Evolutionary conservation across 495 filamentous ascomycete genomes (phyloP), one percentile per base, ranked within the genome.

Genomic region (Penicillium angulare): DNA sequence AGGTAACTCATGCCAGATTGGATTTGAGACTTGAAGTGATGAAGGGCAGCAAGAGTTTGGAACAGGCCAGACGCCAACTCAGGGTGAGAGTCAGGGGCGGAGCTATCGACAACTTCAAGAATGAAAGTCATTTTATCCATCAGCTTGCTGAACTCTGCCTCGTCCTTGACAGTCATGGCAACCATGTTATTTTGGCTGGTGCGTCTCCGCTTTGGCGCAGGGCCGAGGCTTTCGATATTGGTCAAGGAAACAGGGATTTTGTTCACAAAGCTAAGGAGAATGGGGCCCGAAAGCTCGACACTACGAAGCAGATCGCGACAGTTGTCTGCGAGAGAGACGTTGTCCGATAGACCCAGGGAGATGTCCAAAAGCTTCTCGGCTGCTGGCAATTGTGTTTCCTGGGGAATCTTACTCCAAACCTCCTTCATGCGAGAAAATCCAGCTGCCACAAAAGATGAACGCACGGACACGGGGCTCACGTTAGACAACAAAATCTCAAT

Each of bases 1-100:
- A 98, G 77, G 68, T 97, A 97, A 5, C 86, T 89, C 50, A 96
- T 77, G 53, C 91, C 88, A 1, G 88, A 88, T 27, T 78, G 77
- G 15, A 87, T 78, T 44, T 87, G 78, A 2, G 79, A 73, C 59
- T 87, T 86, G 61, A 88, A 87, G 52, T 87, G 84, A 39, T 93
- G 89, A 26, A 97, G 74, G 54, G 95, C 88, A n/a, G 81, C 84
- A 32, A 98, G 78, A 0, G 86, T 74, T 24, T 85, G 81, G 75
- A 97, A 98, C 7, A 97, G 76, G 33, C 81, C 83, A 50, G 80
- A 79, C 3, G 95, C 76, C 27, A 98, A 71, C 56, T 88, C 78
- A 0, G 86, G 83, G 57, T 92, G 85, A 15, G 79, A 74, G 52
- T 82, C 83, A 1, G 87, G 84, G 15, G 79, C 77, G 17, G 90